Evolutionary conservation across 148 eudicot species (phyloP), one percentile per base, ranked within the genome.

Genomic region (Hydrangea macrophylla): DNA sequence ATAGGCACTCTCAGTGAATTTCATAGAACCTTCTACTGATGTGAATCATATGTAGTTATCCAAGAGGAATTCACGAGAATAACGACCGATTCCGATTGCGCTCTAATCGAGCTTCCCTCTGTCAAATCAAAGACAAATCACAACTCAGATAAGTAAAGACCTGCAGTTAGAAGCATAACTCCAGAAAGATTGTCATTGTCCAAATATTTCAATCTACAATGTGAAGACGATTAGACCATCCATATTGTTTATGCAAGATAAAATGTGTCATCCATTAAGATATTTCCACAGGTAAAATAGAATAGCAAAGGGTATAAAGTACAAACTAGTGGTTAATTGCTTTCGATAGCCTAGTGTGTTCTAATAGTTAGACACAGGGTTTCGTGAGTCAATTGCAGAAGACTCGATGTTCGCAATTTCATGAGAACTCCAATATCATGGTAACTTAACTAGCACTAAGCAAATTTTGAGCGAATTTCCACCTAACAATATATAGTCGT

Each of bases 51-150:
- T 23, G 36, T 27, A 75, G 32, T 67, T 55, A 67, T 60, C 40
- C 50, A 48, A 26, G 13, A 44, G 62, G 57, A 62, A 30, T 28
- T 81, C 85, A 85, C 32, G 93, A 85, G 69, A 90, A 90, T 12
- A 90, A 60, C 22, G 96, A 85, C 33, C 92, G 88, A 58, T 28
- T 82, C 66, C 72, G 32, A 69, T 90, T 88, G 70, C 90, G 96
- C 68, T 90, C 93, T 76, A 90, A 62, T 42, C 96, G 83, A 70
- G 96, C 93, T 81, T 83, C 87, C 79, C 96, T 90, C 96, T 90
- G 88, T 64, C 70, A 63, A 28, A 58, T 58, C 51, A 40, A 66
- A 57, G 23, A 27, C 5, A 18, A 68, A 13, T 12, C 31, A 55
- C 9, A 65, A 36, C 23, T 28, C 31, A 31, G 39, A 23, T 58